These are phyloP conservation scores for Urochloa ruziziensis DNA, from an alignment of 176 grass and related monocot species.

Conservation along the genomic window DNA sequence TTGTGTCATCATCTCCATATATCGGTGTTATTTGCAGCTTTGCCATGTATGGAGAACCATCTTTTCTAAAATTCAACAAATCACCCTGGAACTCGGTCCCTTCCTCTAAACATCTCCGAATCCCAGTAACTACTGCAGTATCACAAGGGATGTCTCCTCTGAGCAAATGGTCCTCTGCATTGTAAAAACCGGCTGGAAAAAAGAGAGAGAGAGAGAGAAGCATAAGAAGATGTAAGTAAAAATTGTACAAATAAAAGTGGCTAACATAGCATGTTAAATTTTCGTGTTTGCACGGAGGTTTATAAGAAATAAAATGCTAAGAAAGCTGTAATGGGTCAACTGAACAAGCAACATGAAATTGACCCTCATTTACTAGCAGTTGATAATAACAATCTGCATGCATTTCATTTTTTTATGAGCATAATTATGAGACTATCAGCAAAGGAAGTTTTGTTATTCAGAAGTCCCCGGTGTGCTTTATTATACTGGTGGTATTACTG, in stretches of 20 bases:
- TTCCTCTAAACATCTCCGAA: conserved; percentile 71
- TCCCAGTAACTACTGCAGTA: conserved; percentile 64
- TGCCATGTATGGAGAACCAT: conserved; percentile 82
- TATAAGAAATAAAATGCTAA: not conserved
- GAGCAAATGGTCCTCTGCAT: conserved; percentile 77
- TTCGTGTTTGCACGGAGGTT: not conserved
- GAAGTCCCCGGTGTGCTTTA: not conserved
- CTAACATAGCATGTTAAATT: not conserved
- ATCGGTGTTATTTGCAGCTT: conserved; percentile 72
- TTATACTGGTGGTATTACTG: not conserved
- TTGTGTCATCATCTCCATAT: conserved; percentile 66
- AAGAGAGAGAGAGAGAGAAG: too few relatives aligned
- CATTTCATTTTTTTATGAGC: not conserved
- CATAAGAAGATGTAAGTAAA: not conserved
- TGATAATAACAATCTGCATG: not conserved
- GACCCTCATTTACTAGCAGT: not conserved
- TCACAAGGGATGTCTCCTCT: conserved; percentile 92
- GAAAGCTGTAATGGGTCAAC: not conserved
- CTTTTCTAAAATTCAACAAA: conserved; percentile 91
- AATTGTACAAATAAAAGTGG: conserved; percentile 1
- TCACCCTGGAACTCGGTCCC: conserved; percentile 78
- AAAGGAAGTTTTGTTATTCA: not conserved
- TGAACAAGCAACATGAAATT: not conserved
- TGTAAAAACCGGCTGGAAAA: conserved; percentile 87
- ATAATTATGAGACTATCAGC: not conserved